Base-by-base conservation (phyloP, 495 filamentous ascomycete species). In the Neurospora sp. region DNA sequence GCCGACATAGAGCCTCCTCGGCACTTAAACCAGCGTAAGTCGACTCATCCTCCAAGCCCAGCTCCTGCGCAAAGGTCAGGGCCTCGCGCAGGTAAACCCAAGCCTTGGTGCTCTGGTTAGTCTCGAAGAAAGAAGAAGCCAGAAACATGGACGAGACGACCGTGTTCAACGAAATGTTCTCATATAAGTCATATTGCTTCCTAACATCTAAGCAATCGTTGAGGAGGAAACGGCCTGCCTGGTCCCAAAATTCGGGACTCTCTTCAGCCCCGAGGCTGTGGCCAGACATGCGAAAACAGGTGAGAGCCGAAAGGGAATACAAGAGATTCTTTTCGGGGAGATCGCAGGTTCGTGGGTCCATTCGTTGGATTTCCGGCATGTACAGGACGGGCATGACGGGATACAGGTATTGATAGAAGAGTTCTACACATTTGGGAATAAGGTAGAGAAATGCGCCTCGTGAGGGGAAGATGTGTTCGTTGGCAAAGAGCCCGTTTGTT, bases 61-160 rank as follows among this genome's bases (percentile, higher is more conserved):
- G 76, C 16, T 88, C 85, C 72, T 88, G 86, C 5, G 86, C 84
- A 80, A 89, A 83, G 0, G 87, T 87, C 31, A 86, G 86, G 2
- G 88, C 84, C 77, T 92, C 89, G 44, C 88, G 84, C n/a, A 91
- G 77, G 73, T 90, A 90, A 69, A 87, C 86, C 87, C 89, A 91
- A 8, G 87, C 78, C 68, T 82, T 82, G 20, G 74, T 69, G 41
- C 71, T 72, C 40, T 81, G 74, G 42, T 79, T 78, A 10, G 80
- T 77, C 73, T 82, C 81, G 71, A 82, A 80, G 69, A 79, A 81
- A 0, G 80, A 79, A 20, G 77, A 79, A 6, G 75, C 77, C 44
- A 82, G 71, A 69, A 78, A 79, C 74, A 81, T 81, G 10, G 81
- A 82, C 16, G 80, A 78, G 16, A 80, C 77, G 39, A 82, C 75